These are phyloP conservation scores for Hanseniaspora singularis DNA, from an alignment of 805 yeast species.

Conservation along the genomic window DNA sequence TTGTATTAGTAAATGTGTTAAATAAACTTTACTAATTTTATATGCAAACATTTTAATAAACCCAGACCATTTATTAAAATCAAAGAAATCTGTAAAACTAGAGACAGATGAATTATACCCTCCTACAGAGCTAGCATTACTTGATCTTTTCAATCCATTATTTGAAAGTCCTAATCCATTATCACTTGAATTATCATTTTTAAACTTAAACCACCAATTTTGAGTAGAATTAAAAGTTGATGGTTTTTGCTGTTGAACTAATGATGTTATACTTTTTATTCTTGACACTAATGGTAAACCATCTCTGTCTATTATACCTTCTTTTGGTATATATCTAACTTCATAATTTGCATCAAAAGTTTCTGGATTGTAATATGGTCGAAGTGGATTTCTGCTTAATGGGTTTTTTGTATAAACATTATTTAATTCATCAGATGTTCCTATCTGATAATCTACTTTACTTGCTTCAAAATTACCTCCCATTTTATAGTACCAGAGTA, in stretches of 20 bases:
- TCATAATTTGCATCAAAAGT: conserved; percentile 53
- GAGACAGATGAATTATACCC: conserved; percentile 32
- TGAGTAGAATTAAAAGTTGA: not conserved
- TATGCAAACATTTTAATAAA: conserved; percentile 44
- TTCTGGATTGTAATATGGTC: conserved; percentile 65
- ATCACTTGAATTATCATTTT: conserved; percentile 1
- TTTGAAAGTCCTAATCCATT: not conserved
- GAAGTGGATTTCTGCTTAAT: conserved; percentile 21
- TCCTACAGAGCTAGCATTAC: not conserved
- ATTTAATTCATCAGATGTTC: too few relatives aligned
- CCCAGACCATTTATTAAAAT: conserved; percentile 44
- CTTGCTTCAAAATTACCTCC: too few relatives aligned
- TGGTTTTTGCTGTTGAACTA: conserved; percentile 17
- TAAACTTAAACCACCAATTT: conserved; percentile 15
- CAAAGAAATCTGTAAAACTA: conserved; percentile 47
- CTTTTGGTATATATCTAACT: conserved; percentile 48
- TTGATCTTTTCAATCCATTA: not conserved
- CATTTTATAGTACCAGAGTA: too few relatives aligned
- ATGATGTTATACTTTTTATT: conserved; percentile 25
- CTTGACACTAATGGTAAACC: conserved; percentile 34
- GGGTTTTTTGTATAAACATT: not conserved
- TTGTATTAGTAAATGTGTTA: conserved; percentile 59
- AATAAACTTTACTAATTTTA: conserved; percentile 57
- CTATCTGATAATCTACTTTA: too few relatives aligned
- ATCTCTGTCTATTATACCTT: conserved; percentile 44